Evolutionary conservation across 2,329 filamentous ascomycete species (phyloP), one percentile per base, ranked within the genome.

Genomic region (Phialemoniopsis sp.): DNA sequence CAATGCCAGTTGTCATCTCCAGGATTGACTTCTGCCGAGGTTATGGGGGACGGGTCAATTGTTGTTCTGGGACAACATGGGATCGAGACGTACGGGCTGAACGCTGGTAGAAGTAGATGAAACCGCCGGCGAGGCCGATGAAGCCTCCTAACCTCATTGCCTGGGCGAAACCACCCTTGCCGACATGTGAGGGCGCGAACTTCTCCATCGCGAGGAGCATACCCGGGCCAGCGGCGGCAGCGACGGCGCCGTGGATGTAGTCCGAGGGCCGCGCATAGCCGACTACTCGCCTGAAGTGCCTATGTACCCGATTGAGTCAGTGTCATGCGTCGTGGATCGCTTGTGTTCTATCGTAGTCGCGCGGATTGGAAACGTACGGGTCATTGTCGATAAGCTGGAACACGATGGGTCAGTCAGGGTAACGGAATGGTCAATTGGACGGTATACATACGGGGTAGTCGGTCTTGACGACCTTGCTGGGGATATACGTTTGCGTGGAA

Each of bases 311-410:
- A 49, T 52, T 51, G 52, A 56, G 53, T 71, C 44, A 55, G 54
- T 39, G 30, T 28, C 21, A 34, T 37, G 28, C 38, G 48, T 10
- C 8, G 30, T 31, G 17, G 8, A 21, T 21, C 16, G 34, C 17
- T 12, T n/a, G 38, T 9, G 16, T 13, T 34, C 32, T 29, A n/a
- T 13, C 37, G 36, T 32, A 42, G 37, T 14, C 36, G 50, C 36
- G 50, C 41, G 51, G 17, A 34, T 32, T 42, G 41, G n/a, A n/a
- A 46, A 66, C 84, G 62, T 90, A 96, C 90, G 93, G 93, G 68
- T 98, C 93, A 72, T 88, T 94, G 74, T 98, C 93, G 68, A 98
- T 97, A 71, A 97, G 86, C 93, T 98, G 69, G 51, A 42, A 44
- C 7, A 32, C n/a, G 14, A 13, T n/a, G 17, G 17, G 14, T 16